Base-by-base conservation (phyloP, 805 yeast genomes). In the Saccharomycopsis synnaedendra region DNA sequence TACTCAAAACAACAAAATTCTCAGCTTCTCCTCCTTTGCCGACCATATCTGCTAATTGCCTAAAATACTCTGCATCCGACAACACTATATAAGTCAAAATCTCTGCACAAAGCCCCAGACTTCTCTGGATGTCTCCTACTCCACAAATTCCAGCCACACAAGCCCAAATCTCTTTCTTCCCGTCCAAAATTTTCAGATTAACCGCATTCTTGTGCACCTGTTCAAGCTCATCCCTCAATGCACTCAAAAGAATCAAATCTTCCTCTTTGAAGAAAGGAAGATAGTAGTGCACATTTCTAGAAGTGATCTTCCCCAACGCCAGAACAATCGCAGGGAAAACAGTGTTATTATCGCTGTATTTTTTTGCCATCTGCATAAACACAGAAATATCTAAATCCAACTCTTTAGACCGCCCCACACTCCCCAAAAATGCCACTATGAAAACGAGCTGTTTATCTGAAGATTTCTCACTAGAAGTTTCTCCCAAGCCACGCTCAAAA, bases 261-360 rank as follows among this genome's bases (percentile, higher is more conserved):
- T 52, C 30, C 57, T 58, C 33, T 55, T 54, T 6, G 19, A 19
- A 19, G 19, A 19, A 40, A 0, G 70, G 65, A n/a, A 76, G 56
- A 47, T 70, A 68, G 4, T 53, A 58, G 1, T 59, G 55, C 5
- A 69, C 56, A 51, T 75, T 65, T 36, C 62, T 62, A 3, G 71
- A 62, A 6, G 74, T 64, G 29, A 76, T 58, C 8, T 71, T 68
- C 1, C 85, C 82, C 32, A 78, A 58, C 0, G 81, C 68, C 43
- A 71, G 69, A 1, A 82, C 73, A 1, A 82, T 70, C 28, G 75
- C 74, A 5, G 66, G 53, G 46, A 67, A 68, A 4, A 72, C 57
- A 4, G 59, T 60, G 36, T 70, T 72, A 7, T 66, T 59, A 3
- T 58, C 56, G 6, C 32, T 32, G 31, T 46, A 41, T n/a, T 32